Evolutionary conservation across 1,284 basidiomycete species (phyloP), one percentile per base, ranked within the genome.

Genomic region (Prillingera fragicola): DNA sequence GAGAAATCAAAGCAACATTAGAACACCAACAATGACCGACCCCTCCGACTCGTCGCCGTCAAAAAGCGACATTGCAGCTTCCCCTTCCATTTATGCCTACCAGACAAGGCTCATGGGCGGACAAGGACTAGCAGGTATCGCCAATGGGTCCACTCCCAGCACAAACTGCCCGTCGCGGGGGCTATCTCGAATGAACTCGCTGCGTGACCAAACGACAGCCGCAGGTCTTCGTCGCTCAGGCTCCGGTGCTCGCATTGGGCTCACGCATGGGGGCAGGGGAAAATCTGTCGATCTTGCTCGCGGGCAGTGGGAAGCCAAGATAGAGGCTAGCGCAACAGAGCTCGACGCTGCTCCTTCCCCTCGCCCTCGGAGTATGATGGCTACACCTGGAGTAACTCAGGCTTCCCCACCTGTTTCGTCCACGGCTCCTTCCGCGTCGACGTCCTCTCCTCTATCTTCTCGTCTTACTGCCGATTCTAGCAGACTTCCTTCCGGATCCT

Each of bases 301-400:
- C 14, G 54, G 54, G 3, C 56, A 63, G 50, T 69, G 67, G 67
- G 62, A 69, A 42, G 59, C 59, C 1, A 66, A 65, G 51, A 69
- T 69, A 31, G 55, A 59, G 36, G 46, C 57, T 1, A 52, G 56
- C 17, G 38, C 44, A 7, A 21, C 25, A 0, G 28, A 33, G 3
- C 25, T 18, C 4, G 38, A 41, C 2, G 25, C 41, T 13, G 26
- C 41, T 8, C 35, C 35, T 18, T 25, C 41, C 6, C 33, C 52
- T 3, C 43, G 53, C 8, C 34, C 44, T 8, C 45, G 49, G 9
- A 46, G 46, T 38, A 38, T 38, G 47, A 25, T 52, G 19, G 38
- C 49, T 38, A 33, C 48, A 15, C 38, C 40, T 36, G 29, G 42
- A 17, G n/a, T 38, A 37, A 26, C 29, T n/a, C 32, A 41, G 8